Conservation (phyloP, 1,139 yeast genomes). For the Diutina siamensis region DNA sequence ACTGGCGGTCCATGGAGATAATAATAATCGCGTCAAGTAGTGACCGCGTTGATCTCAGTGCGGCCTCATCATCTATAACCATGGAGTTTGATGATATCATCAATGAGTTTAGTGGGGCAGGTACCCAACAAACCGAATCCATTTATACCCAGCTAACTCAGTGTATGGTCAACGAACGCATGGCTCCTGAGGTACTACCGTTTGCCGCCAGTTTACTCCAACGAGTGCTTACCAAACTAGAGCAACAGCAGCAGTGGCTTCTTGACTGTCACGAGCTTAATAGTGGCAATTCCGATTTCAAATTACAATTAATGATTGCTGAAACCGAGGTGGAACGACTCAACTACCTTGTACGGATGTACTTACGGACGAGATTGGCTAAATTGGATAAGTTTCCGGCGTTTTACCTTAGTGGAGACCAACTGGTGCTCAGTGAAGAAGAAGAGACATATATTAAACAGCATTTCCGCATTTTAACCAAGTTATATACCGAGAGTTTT, state of each 20-base stretch:
- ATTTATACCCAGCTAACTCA: conserved; percentile 34
- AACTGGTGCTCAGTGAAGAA: conserved; percentile 35
- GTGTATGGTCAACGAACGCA: conserved; percentile 76
- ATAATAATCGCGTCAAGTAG: not conserved
- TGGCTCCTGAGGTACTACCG: conserved; percentile 72
- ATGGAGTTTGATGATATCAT: conserved; percentile 5
- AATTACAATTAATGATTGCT: conserved; percentile 67
- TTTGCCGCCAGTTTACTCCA: conserved; percentile 53
- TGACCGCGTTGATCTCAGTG: not conserved
- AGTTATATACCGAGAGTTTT: conserved; percentile 58
- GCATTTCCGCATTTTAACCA: conserved; percentile 54
- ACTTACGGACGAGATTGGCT: conserved; percentile 62
- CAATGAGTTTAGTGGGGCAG: conserved; percentile 2
- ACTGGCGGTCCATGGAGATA: not conserved
- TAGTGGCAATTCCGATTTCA: conserved; percentile 38
- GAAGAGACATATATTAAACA: conserved; percentile 46
- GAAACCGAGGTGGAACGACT: conserved; percentile 89
- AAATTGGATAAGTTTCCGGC: conserved; percentile 64
- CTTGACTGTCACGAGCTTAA: conserved; percentile 48
- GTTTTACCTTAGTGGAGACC: conserved; percentile 24
- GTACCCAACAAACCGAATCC: not conserved
- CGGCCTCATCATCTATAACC: not conserved
- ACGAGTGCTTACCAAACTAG: conserved; percentile 44
- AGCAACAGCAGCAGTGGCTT: conserved; percentile 61
- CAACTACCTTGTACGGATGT: conserved; percentile 67